Percentiles rank a stretch among this genome's conserved stretches.
phyloP scores from a whole-genome alignment of 2,329 filamentous ascomycete species.

The Periconia sp. region DNA sequence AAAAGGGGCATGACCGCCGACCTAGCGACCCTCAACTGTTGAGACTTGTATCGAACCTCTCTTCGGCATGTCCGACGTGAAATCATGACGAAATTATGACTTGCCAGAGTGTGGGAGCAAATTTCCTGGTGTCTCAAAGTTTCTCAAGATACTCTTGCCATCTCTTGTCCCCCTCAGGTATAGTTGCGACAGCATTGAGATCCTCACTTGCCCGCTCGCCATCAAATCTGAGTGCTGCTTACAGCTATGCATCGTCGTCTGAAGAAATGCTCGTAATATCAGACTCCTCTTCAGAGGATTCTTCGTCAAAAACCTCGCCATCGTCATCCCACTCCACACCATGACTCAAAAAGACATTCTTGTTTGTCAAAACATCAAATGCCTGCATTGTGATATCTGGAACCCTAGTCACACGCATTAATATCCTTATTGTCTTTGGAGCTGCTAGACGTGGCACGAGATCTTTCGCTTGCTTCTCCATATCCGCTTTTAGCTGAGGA shows the following conservation, averaged over 20 bases:
- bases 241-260: slow-evolving; percentile 9
- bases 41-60: too few relatives aligned
- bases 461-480: slow-evolving; percentile 22
- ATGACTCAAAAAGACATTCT: slow-evolving; percentile 15
- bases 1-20: too few relatives aligned
- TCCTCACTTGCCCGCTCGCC: too few relatives aligned
- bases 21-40: too few relatives aligned
- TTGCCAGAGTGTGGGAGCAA: too few relatives aligned
- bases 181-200: too few relatives aligned
- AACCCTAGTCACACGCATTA: slow-evolving; percentile 15
- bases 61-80: too few relatives aligned
- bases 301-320: slow-evolving; percentile 21
- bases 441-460: slow-evolving; percentile 20
- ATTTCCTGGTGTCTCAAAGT: too few relatives aligned
- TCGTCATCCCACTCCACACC: slow-evolving; percentile 22
- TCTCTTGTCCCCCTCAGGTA: too few relatives aligned
- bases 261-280: slow-evolving; percentile 17
- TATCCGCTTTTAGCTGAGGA: slow-evolving; percentile 18
- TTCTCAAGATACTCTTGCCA: too few relatives aligned
- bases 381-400: slow-evolving; percentile 18
- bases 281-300: slow-evolving; percentile 18
- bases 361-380: slow-evolving; percentile 24
- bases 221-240: too few relatives aligned
- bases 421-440: slow-evolving; percentile 24
- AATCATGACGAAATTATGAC: too few relatives aligned